Base-by-base conservation (phyloP, 306 rosid genomes). In the Castanea sativa region DNA sequence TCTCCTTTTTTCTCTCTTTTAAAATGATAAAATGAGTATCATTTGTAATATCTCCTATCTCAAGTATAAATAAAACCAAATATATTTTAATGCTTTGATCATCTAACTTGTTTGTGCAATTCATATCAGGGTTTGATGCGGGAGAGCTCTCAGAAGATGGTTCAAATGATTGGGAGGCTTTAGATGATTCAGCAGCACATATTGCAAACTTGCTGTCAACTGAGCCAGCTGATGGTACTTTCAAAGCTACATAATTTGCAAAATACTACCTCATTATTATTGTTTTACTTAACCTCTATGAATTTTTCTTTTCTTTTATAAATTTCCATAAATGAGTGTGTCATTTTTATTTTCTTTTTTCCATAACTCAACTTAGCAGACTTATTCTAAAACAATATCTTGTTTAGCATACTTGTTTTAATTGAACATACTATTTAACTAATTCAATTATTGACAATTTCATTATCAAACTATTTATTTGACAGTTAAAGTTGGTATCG, bases 111-210 rank as follows among this genome's bases (percentile, higher is more conserved):
- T 21, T 79, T 18, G n/a, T 67, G 69, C 57, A 73, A 52, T 83
- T 64, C 65, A 25, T 68, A 75, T 72, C 88, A 96, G 99, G 99
- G 98, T 96, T 96, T 84, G 97, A 93, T 82, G 88, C 85, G 81
- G 98, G 98, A 76, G 99, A 96, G 74, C 93, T 96, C 75, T 90
- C 99, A 57, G 99, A 91, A 79, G 91, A 93, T 69, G 91, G 92
- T 77, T 97, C 93, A 61, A 96, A 96, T 86, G 98, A 96, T 82
- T 96, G 94, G 98, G 99, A 96, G 80, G 97, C 97, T 80, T 87
- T 96, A 75, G 99, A 96, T 88, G 91, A 97, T 83, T 90, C 99
- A 71, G 98, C 98, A 60, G 78, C 98, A 73, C 98, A 96, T 87
- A 92, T 93, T 79, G 96, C 89, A 59, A 96, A 93, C 89, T 85